These are phyloP conservation scores for Zymoseptoria ardabiliae DNA, from an alignment of 2,329 filamentous ascomycete species.

Conservation along the genomic window DNA sequence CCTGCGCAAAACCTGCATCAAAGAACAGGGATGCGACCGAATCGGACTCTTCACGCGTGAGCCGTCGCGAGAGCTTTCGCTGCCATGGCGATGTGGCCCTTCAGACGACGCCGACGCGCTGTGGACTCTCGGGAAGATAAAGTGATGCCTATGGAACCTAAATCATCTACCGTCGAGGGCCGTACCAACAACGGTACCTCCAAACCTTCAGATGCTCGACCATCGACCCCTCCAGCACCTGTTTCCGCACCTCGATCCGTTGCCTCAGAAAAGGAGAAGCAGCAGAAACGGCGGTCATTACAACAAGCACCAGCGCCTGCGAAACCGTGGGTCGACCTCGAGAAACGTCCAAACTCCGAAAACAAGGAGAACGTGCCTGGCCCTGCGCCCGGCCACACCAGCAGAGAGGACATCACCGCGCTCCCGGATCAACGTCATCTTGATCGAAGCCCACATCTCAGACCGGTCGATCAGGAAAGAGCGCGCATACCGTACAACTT, in stretches of 20 bases:
- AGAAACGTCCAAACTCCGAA: slow-evolving; percentile 5
- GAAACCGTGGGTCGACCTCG: slow-evolving; percentile 3
- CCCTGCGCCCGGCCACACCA: slow-evolving; percentile 18
- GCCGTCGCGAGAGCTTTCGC: neutral
- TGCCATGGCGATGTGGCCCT: slow-evolving; percentile 76
- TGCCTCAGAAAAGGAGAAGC: neutral
- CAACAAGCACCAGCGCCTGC: slow-evolving; percentile 8
- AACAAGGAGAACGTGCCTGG: slow-evolving; percentile 20
- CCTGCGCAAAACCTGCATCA: neutral
- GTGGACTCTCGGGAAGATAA: slow-evolving; percentile 33
- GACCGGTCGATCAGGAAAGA: slow-evolving; percentile 34
- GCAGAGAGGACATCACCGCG: slow-evolving; percentile 42
- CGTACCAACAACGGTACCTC: slow-evolving; percentile 7
- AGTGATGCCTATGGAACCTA: slow-evolving; percentile 26
- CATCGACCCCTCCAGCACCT: neutral
- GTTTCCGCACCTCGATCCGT: neutral
- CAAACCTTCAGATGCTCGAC: neutral
- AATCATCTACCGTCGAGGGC: slow-evolving; percentile 11
- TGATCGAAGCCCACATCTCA: slow-evolving; percentile 42
- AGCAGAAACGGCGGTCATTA: slow-evolving; percentile 11
- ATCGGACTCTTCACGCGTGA: neutral
- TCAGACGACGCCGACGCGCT: slow-evolving; percentile 57
- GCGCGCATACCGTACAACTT: slow-evolving; percentile 41
- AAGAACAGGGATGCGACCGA: slow-evolving; percentile 10
- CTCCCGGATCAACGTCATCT: slow-evolving; percentile 36